A percentile compares a stretch with the other conserved stretches of the same genome.
Evolutionary conservation across 116 monocot genomes (phyloP).

Genomic region (Phalaenopsis hybrid): DNA sequence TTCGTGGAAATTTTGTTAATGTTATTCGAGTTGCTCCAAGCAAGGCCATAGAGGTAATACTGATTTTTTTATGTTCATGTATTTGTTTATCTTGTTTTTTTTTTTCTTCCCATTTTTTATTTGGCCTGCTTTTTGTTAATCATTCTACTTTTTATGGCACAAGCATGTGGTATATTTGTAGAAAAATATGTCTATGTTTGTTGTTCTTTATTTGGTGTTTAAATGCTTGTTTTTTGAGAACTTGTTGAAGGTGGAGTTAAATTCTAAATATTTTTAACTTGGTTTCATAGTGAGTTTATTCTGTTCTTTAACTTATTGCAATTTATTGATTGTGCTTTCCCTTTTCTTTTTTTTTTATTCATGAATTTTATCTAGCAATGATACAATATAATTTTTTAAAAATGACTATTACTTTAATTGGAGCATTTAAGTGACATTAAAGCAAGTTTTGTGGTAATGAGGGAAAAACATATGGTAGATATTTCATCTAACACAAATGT

Average conservation of each 20-base stretch:
- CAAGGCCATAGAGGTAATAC: slow-evolving; percentile 88
- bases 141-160: neutral
- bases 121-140: neutral
- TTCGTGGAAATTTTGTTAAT: slow-evolving; percentile 95
- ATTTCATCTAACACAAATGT: neutral
- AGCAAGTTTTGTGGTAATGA: neutral
- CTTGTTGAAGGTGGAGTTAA: neutral
- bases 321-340: neutral
- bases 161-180: neutral
- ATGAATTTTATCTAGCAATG: neutral
- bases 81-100: neutral
- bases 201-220: neutral
- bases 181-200: neutral
- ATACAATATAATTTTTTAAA: neutral
- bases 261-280: neutral
- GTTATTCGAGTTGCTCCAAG: slow-evolving; percentile 95
- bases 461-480: neutral
- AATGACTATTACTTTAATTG: neutral
- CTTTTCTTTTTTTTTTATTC: neutral
- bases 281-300: neutral
- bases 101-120: neutral
- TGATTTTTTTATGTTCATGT: neutral
- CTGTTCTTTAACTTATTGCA: neutral
- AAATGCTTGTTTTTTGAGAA: neutral
- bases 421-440: neutral